Evolutionary conservation across 2,329 filamentous ascomycete genomes (phyloP).

Genomic region (Diaporthe citri): DNA sequence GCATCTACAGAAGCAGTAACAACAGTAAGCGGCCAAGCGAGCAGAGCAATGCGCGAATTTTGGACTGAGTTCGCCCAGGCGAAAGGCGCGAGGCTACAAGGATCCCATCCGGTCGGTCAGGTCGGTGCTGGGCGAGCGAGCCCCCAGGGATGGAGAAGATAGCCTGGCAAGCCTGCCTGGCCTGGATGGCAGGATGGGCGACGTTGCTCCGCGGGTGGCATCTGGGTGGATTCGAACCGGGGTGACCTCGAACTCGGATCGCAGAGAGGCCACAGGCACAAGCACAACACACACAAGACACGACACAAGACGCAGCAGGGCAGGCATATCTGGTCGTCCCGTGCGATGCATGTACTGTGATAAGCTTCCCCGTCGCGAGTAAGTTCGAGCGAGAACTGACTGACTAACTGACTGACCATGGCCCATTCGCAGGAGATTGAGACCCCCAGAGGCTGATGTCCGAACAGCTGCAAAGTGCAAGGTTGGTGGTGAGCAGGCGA

Average conservation of each 20-base stretch:
- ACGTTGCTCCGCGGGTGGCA: slow-evolving; percentile 29
- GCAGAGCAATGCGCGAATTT: slow-evolving; percentile 35
- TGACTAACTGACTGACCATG: background rate
- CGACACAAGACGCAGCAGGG: background rate
- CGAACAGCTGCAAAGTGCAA: slow-evolving; percentile 4
- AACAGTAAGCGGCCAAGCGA: background rate
- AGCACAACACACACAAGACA: slow-evolving; percentile 8
- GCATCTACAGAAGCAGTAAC: background rate
- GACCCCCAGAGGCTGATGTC: background rate
- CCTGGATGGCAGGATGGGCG: slow-evolving; percentile 1
- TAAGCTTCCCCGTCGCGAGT: slow-evolving; percentile 21
- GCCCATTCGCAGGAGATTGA: slow-evolving; percentile 11
- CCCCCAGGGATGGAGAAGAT: slow-evolving; percentile 6
- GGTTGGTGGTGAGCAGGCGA: background rate
- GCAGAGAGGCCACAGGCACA: slow-evolving; percentile 5
- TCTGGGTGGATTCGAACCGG: slow-evolving; percentile 25
- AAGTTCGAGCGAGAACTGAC: slow-evolving; percentile 10
- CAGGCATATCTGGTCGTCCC: background rate
- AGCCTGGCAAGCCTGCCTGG: slow-evolving; percentile 1
- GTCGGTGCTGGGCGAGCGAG: slow-evolving; percentile 18
- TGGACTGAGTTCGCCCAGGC: slow-evolving; percentile 32
- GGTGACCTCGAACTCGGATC: slow-evolving; percentile 21
- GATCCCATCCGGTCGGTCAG: slow-evolving; percentile 24
- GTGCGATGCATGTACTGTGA: background rate
- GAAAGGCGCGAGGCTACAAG: slow-evolving; percentile 35